These are phyloP conservation scores for Oxytropis ochrocephala DNA, from an alignment of 306 rosid species.

Conservation along the genomic window DNA sequence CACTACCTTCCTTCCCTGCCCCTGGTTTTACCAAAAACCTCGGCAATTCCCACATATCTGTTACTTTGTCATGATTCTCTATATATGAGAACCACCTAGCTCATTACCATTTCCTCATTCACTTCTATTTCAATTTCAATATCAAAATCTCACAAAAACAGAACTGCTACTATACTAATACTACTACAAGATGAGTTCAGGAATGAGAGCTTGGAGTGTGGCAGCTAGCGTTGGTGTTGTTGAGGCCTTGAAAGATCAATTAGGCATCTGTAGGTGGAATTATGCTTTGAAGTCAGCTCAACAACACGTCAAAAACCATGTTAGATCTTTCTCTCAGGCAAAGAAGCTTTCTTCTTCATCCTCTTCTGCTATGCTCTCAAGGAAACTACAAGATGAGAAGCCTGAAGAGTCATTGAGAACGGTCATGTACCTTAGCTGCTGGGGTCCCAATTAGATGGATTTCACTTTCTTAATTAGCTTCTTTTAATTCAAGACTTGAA, in stretches of 20 bases:
- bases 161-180: too few species aligned
- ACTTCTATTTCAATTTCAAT: not conserved
- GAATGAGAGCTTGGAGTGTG: constrained; percentile 24
- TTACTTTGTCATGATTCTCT: not conserved
- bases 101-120: not conserved
- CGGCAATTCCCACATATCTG: not conserved
- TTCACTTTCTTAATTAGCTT: not conserved
- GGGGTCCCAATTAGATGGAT: constrained; percentile 29
- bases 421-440: constrained; percentile 66
- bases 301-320: constrained; percentile 33
- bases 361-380: constrained; percentile 26
- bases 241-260: constrained; percentile 45
- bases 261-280: constrained; percentile 50
- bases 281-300: constrained; percentile 28
- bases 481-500: not conserved
- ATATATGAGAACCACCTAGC: not conserved
- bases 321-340: constrained; percentile 29
- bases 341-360: constrained; percentile 30
- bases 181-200: constrained; percentile 29
- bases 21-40: not conserved
- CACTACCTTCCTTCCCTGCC: not conserved
- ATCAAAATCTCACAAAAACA: too few species aligned
- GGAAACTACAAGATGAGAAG: constrained; percentile 26
- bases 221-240: constrained; percentile 37
- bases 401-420: constrained; percentile 61